A percentile compares a stretch with the other conserved stretches of the same genome.
These are phyloP conservation scores for Zygosaccharomyces sapae DNA, from an alignment of 1,139 yeast genomes.

Conservation along the genomic window DNA sequence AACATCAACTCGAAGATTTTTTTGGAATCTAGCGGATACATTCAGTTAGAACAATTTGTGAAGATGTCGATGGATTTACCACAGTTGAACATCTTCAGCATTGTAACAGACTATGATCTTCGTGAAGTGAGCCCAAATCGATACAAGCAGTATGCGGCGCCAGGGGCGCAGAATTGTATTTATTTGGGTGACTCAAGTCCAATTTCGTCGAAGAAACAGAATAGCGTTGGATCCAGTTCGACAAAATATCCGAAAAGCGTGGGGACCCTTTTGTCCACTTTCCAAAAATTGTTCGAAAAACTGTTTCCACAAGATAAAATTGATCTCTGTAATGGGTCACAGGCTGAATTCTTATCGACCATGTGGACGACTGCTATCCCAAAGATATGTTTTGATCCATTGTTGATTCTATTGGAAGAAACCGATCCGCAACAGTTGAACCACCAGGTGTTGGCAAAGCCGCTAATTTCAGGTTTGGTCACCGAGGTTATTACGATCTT, in stretches of 20 bases:
- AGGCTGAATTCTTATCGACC: constrained; percentile 60
- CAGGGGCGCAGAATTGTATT: constrained; percentile 18
- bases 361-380: constrained; percentile 88
- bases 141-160: constrained; percentile 33
- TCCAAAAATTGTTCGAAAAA: constrained; percentile 31
- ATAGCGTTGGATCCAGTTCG: constrained; percentile 3
- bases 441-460: constrained; percentile 74
- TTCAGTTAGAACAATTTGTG: constrained; percentile 67
- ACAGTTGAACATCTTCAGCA: constrained; percentile 48
- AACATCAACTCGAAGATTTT: constrained; percentile 47
- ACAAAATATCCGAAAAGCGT: constrained; percentile 26
- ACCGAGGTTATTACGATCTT: constrained; percentile 70
- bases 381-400: constrained; percentile 69
- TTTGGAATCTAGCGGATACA: constrained; percentile 66
- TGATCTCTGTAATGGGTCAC: constrained; percentile 37
- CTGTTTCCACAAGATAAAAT: constrained; percentile 39
- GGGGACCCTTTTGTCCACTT: constrained; percentile 26
- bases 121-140: constrained; percentile 40
- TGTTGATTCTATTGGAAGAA: constrained; percentile 68
- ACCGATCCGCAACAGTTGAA: constrained; percentile 56
- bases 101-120: constrained; percentile 63
- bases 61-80: constrained; percentile 35
- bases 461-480: constrained; percentile 73
- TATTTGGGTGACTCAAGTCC: constrained; percentile 26
- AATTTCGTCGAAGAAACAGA: constrained; percentile 22